A percentile compares a stretch with the other conserved stretches of the same genome.
These are phyloP conservation scores for Tubosaeta brunneosetosa DNA, from an alignment of 768 basidiomycete genomes.

Conservation along the genomic window DNA sequence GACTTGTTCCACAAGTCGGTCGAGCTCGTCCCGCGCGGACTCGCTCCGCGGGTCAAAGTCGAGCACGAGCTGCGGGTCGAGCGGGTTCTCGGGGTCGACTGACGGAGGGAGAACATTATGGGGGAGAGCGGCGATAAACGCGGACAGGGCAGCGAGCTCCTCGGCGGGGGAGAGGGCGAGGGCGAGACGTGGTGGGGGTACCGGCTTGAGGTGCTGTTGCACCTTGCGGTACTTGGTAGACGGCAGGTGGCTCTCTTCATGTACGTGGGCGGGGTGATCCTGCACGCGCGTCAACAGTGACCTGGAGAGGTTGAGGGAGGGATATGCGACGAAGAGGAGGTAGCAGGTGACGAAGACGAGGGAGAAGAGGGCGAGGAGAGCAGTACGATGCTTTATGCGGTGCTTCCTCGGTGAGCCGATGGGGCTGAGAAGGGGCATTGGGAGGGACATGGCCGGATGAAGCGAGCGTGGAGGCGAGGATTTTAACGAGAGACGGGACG, in stretches of 20 bases:
- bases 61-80: constrained; percentile 77
- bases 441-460: constrained; percentile 26
- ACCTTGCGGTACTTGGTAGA: constrained; percentile 2
- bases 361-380: constrained; percentile 49
- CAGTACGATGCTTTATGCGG: constrained; percentile 48
- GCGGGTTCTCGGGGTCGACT: constrained; percentile 58
- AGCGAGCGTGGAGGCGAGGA: not conserved
- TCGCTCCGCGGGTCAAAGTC: constrained; percentile 76
- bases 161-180: constrained; percentile 48
- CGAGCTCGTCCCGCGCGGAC: constrained; percentile 57
- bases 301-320: constrained; percentile 38
- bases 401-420: constrained; percentile 19
- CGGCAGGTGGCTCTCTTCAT: constrained; percentile 22
- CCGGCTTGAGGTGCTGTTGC: constrained; percentile 6
- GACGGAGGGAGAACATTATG: constrained; percentile 68
- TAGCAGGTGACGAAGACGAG: constrained; percentile 51
- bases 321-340: constrained; percentile 48
- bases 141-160: constrained; percentile 71
- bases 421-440: constrained; percentile 27
- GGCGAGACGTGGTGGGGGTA: constrained; percentile 30
- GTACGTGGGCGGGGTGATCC: constrained; percentile 2
- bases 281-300: constrained; percentile 25
- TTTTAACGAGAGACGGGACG: constrained; percentile 18
- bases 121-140: constrained; percentile 67
- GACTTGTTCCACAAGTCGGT: constrained; percentile 54